Evolutionary conservation across 345 rosid genomes (phyloP).

Genomic region (Geranium rotundifolium): DNA sequence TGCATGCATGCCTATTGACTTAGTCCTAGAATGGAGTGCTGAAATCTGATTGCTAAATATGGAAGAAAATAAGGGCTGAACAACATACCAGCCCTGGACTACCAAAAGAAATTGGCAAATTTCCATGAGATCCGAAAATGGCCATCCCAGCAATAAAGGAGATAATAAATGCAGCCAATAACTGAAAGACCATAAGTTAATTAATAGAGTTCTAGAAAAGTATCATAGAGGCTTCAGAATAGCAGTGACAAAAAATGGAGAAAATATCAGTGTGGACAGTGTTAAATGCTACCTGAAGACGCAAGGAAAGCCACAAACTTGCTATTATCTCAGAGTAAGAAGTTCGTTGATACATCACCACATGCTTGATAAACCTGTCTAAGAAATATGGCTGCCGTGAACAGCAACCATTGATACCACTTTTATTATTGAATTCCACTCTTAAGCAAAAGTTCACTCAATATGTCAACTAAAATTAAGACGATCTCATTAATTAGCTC

Average conservation of each 20-base stretch:
- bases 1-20: not conserved
- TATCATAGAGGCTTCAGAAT: not conserved
- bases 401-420: constrained; percentile 1
- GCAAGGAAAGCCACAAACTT: constrained; percentile 94
- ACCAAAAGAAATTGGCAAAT: constrained; percentile 56
- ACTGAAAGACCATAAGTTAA: constrained; percentile 26
- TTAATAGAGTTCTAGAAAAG: not conserved
- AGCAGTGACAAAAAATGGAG: not conserved
- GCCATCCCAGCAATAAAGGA: constrained; percentile 72
- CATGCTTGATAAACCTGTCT: constrained; percentile 47
- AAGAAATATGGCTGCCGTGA: constrained; percentile 50
- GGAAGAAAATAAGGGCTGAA: constrained; percentile 9
- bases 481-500: too few species aligned
- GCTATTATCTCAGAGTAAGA: constrained; percentile 68
- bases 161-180: constrained; percentile 65
- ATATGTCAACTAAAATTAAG: too few species aligned
- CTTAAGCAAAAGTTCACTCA: not conserved
- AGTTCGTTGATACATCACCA: constrained; percentile 63
- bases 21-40: not conserved
- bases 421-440: not conserved
- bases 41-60: not conserved
- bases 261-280: not conserved
- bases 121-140: constrained; percentile 55
- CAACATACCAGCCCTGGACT: constrained; percentile 80
- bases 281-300: constrained; percentile 63